Evolutionary conservation across 176 grass and related monocot species (phyloP), one percentile per base, ranked within the genome.

Genomic region (Rhynchospora breviuscula): DNA sequence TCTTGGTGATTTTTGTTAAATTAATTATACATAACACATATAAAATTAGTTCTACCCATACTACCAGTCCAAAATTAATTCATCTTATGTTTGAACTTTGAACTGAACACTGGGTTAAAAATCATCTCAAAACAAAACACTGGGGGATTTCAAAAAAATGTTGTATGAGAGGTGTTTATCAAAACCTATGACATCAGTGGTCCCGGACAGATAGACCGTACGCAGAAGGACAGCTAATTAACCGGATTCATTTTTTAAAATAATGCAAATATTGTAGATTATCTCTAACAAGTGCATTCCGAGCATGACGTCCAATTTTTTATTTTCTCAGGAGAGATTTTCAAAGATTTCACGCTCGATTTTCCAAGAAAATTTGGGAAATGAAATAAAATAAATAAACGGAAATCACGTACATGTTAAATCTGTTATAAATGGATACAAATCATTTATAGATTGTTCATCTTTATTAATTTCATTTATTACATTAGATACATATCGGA

Each of bases 161-260:
- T 21, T 8, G 11, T 17, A 19, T 82, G 40, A 60, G 58, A 66
- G 45, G 53, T 31, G 60, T 66, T 8, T 65, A 82, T 66, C 62
- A 3, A 4, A 33, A 54, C 15, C 44, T 18, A 82, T 35, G 19
- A 62, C 46, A 33, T 45, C 10, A 29, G 15, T 66, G 44, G 60
- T 18, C 43, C 61, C 79, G 7, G 62, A 67, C 80, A 82, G 80
- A 82, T 35, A 82, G 63, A 19, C 45, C 80, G 80, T 82, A 82
- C 62, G 45, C 60, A 52, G 2, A 82, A 82, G 80, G 80, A 82
- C 80, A 82, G 80, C 62, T 82, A 70, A 70, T 70, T 70, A 33
- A 23, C 19, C 31, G 7, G 44, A 15, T 18, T 47, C 1, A 3
- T 44, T 81, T 21, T 62, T 23, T 59, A 40, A 80, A 80, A 80